A percentile compares a stretch with the other conserved stretches of the same genome.
phyloP scores from a whole-genome alignment of 2,329 filamentous ascomycete genomes.

The Penicillium oxalicum region DNA sequence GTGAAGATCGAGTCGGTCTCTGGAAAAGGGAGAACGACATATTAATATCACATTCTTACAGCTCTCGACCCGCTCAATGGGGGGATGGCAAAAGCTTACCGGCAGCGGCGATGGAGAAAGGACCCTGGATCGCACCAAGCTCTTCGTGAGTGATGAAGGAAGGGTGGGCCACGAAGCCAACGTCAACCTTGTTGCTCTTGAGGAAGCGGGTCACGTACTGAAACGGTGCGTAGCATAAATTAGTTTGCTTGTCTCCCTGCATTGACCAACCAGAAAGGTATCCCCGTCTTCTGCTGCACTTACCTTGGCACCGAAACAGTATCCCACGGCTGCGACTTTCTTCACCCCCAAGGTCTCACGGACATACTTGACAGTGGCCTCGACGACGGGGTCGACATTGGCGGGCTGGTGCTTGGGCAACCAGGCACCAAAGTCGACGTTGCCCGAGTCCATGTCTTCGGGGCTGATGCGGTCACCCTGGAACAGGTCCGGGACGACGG shows the following conservation, averaged over 20 bases:
- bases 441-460: conserved; percentile 43
- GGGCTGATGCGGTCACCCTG: conserved; percentile 57
- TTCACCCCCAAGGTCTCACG: conserved; percentile 51
- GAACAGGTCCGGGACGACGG: conserved; percentile 65
- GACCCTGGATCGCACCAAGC: conserved; percentile 59
- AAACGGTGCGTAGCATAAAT: not conserved
- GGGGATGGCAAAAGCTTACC: conserved; percentile 28
- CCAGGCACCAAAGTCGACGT: conserved; percentile 49
- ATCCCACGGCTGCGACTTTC: conserved; percentile 61
- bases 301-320: conserved; percentile 71
- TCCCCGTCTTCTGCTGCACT: conserved; percentile 7
- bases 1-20: conserved; percentile 64
- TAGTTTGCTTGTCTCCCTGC: not conserved
- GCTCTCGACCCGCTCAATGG: not conserved
- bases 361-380: conserved; percentile 50
- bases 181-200: conserved; percentile 57
- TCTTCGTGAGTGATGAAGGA: conserved; percentile 66
- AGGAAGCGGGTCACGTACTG: conserved; percentile 66
- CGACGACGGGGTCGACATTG: conserved; percentile 50
- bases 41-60: conserved; percentile 1
- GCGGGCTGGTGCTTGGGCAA: conserved; percentile 44
- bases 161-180: conserved; percentile 69
- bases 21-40: conserved; percentile 12
- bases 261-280: not conserved
- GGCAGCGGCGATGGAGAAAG: conserved; percentile 59